Percentiles rank a stretch among this genome's conserved stretches.
Evolutionary conservation across 805 yeast species (phyloP).

Genomic region (Yarrowia sp.): DNA sequence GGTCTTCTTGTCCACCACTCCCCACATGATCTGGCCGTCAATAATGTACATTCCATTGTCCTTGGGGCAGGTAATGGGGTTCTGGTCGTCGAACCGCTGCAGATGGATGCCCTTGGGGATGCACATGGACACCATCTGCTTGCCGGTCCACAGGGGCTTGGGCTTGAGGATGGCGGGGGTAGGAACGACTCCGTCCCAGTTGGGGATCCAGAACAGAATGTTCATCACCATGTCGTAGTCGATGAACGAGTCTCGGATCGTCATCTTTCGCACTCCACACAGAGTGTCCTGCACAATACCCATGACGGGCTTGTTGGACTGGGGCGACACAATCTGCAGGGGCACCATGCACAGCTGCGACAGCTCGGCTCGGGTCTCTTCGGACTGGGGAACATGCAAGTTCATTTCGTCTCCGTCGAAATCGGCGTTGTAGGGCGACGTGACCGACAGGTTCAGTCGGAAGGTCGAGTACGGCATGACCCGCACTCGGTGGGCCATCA

Average conservation of each 20-base stretch:
- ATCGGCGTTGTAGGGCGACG: conserved; percentile 99
- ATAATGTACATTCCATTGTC: conserved; percentile 96
- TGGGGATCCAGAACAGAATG: conserved; percentile 96
- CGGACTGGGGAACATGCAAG: conserved; percentile 98
- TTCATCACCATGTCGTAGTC: conserved; percentile 96
- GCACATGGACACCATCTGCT: conserved; percentile 88
- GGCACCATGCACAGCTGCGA: conserved; percentile 97
- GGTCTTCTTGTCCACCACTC: conserved; percentile 97
- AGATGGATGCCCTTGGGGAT: conserved; percentile 95
- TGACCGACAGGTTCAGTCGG: conserved; percentile 93
- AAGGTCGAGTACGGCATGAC: conserved; percentile 99
- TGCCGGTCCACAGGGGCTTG: conserved; percentile 97
- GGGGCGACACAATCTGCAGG: conserved; percentile 96
- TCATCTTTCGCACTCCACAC: conserved; percentile 96
- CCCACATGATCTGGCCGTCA: conserved; percentile 96
- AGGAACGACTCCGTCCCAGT: conserved; percentile 98
- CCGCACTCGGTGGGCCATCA: conserved; percentile 99
- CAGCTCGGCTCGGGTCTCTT: conserved; percentile 95
- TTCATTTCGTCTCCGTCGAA: conserved; percentile 99
- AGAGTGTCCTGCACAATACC: conserved; percentile 99
- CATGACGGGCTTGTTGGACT: conserved; percentile 98
- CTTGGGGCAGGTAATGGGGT: conserved; percentile 80
- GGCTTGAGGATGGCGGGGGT: conserved; percentile 94
- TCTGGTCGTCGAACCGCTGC: conserved; percentile 91
- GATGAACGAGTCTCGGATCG: conserved; percentile 84